These are phyloP conservation scores for Terana coerulea DNA, from an alignment of 768 basidiomycete genomes.

Conservation along the genomic window DNA sequence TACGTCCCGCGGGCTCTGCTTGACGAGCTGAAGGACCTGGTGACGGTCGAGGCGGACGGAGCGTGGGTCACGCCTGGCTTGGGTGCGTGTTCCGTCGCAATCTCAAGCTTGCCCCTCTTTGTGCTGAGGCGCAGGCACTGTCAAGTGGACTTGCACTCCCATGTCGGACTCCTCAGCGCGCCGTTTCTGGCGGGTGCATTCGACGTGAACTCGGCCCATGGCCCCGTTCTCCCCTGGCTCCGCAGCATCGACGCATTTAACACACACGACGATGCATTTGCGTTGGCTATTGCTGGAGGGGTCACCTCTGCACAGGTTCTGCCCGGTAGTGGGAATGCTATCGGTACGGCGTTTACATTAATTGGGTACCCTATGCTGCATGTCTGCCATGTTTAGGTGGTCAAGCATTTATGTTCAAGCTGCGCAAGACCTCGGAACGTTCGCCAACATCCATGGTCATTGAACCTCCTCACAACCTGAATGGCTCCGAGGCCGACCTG, in stretches of 20 bases:
- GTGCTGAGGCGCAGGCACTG: no score
- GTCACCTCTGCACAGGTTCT: slow-evolving; percentile 82
- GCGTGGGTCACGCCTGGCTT: slow-evolving; percentile 65
- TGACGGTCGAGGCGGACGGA: slow-evolving; percentile 56
- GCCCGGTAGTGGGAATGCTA: slow-evolving; percentile 73
- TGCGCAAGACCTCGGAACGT: slow-evolving; percentile 71
- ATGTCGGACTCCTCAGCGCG: slow-evolving; percentile 66
- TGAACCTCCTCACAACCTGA: slow-evolving; percentile 72
- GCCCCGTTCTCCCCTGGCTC: slow-evolving; percentile 73
- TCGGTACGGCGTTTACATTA: slow-evolving; percentile 44
- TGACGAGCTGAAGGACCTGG: slow-evolving; percentile 39
- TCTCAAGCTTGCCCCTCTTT: no score
- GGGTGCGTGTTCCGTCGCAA: slow-evolving; percentile 35
- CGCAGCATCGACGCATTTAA: slow-evolving; percentile 82
- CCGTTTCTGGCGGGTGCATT: slow-evolving; percentile 48
- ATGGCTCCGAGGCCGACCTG: slow-evolving; percentile 37
- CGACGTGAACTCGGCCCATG: slow-evolving; percentile 56
- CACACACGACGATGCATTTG: slow-evolving; percentile 76
- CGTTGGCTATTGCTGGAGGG: slow-evolving; percentile 78
- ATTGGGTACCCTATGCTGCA: not conserved
- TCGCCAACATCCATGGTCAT: slow-evolving; percentile 80
- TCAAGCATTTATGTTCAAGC: slow-evolving; percentile 84
- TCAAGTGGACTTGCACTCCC: slow-evolving; percentile 49
- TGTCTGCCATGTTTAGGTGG: slow-evolving; percentile 49
- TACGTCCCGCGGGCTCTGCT: slow-evolving; percentile 39